Conservation (phyloP, 2,329 filamentous ascomycete genomes). For the Ceratocystis harringtonii region DNA sequence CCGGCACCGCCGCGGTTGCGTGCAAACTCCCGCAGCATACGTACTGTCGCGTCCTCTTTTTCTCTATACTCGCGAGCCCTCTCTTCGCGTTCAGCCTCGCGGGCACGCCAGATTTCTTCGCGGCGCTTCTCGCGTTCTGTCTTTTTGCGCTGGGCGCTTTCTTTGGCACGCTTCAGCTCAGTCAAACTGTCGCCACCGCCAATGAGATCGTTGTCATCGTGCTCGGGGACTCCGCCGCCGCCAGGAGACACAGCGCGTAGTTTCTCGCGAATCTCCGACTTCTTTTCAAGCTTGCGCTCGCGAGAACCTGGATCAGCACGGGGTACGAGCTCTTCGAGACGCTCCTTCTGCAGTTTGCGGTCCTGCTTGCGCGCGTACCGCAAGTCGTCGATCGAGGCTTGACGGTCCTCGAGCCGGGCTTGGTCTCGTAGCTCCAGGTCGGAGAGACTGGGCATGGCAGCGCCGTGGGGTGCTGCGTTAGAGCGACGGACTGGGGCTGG, state of each 20-base stretch:
- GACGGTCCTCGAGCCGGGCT: constrained; percentile 34
- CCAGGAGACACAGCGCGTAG: constrained; percentile 53
- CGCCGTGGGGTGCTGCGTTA: constrained; percentile 28
- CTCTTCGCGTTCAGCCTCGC: constrained; percentile 66
- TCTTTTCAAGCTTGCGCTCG: constrained; percentile 79
- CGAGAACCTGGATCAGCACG: constrained; percentile 70
- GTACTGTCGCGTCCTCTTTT: constrained; percentile 74
- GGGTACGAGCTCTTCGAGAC: constrained; percentile 65
- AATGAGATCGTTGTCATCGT: constrained; percentile 64
- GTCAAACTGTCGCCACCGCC: constrained; percentile 50
- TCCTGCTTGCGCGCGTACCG: constrained; percentile 49
- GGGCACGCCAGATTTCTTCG: constrained; percentile 65
- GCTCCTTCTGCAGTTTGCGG: constrained; percentile 50
- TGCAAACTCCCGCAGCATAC: constrained; percentile 64
- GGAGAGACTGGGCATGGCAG: constrained; percentile 54
- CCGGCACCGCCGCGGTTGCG: constrained; percentile 34
- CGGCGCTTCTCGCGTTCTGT: constrained; percentile 68
- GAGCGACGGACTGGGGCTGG: constrained; percentile 22
- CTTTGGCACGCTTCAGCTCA: constrained; percentile 54
- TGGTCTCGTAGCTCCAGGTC: constrained; percentile 53
- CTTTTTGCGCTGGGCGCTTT: constrained; percentile 55
- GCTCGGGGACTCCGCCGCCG: constrained; percentile 38
- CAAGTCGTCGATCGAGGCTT: constrained; percentile 34
- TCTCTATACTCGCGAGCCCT: constrained; percentile 51
- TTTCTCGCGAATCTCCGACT: constrained; percentile 52